Conservation (phyloP, 225 moss, liverwort and hornwort genomes). For the Bryoerythrophyllum caledonicum region DNA sequence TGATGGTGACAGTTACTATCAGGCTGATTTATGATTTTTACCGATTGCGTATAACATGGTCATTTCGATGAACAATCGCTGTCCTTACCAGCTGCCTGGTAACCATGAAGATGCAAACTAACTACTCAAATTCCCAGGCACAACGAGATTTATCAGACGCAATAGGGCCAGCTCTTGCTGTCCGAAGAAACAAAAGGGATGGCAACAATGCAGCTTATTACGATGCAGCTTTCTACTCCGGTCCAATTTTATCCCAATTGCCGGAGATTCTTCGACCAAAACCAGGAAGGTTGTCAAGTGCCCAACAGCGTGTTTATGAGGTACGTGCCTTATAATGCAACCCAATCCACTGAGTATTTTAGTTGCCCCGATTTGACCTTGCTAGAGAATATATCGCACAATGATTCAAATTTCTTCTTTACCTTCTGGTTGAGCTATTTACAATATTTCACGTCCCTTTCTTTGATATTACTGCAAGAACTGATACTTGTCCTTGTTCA, state of each 20-base stretch:
- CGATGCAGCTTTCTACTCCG: conserved; percentile 77
- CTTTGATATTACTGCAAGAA: conserved; percentile 12
- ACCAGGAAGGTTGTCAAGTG: conserved; percentile 67
- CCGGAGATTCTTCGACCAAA: conserved; percentile 87
- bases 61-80: neutral
- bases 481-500: conserved; percentile 33
- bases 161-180: conserved; percentile 74
- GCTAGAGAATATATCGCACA: conserved; percentile 7
- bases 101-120: conserved; percentile 19
- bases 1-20: conserved; percentile 10
- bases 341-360: neutral
- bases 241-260: conserved; percentile 74
- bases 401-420: conserved; percentile 4
- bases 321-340: conserved; percentile 32
- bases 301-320: conserved; percentile 95
- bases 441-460: neutral
- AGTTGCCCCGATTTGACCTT: conserved; percentile 3
- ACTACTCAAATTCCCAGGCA: conserved; percentile 51
- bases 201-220: conserved; percentile 62
- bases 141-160: conserved; percentile 85
- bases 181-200: conserved; percentile 75
- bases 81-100: conserved; percentile 16
- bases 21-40: conserved; percentile 13
- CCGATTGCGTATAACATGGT: neutral
- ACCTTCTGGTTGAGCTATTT: conserved; percentile 3